phyloP scores from a whole-genome alignment of 257 asterid species.

The Solanum megistacrolobum region DNA sequence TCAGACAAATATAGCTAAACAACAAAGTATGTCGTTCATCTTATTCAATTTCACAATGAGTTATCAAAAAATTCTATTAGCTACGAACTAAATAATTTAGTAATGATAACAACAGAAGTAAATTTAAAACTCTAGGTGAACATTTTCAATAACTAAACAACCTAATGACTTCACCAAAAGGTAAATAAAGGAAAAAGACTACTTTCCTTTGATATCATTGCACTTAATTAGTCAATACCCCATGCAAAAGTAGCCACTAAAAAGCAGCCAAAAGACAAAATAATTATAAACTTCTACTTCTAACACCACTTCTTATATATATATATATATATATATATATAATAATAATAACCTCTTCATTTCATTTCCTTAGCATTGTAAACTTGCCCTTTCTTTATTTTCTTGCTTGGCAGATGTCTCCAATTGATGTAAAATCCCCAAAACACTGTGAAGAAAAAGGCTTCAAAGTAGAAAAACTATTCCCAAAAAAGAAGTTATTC shows the following conservation, averaged over 20 bases:
- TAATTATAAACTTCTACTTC: slow-evolving; percentile 5
- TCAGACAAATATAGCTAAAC: background rate
- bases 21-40: background rate
- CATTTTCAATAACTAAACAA: no score
- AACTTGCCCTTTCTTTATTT: slow-evolving; percentile 3
- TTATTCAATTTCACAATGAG: background rate
- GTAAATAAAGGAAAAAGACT: background rate
- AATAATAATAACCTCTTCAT: slow-evolving; percentile 8
- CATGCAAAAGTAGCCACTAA: slow-evolving; percentile 19
- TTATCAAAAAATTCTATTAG: background rate
- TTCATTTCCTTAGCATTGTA: slow-evolving; percentile 14
- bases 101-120: background rate
- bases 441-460: slow-evolving; percentile 71
- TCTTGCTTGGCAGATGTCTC: slow-evolving; percentile 49
- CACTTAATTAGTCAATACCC: background rate
- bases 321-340: slow-evolving; percentile 4
- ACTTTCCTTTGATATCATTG: background rate
- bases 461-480: slow-evolving; percentile 3
- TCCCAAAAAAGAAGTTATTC: slow-evolving; percentile 45
- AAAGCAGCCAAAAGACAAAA: slow-evolving; percentile 28
- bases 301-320: slow-evolving; percentile 5
- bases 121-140: background rate
- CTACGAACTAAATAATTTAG: background rate
- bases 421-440: slow-evolving; percentile 54
- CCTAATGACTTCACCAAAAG: background rate